Percentiles rank a stretch among this genome's conserved stretches.
phyloP scores from a whole-genome alignment of 371 early-diverging fungal genomes.

The Mortierella sp. region DNA sequence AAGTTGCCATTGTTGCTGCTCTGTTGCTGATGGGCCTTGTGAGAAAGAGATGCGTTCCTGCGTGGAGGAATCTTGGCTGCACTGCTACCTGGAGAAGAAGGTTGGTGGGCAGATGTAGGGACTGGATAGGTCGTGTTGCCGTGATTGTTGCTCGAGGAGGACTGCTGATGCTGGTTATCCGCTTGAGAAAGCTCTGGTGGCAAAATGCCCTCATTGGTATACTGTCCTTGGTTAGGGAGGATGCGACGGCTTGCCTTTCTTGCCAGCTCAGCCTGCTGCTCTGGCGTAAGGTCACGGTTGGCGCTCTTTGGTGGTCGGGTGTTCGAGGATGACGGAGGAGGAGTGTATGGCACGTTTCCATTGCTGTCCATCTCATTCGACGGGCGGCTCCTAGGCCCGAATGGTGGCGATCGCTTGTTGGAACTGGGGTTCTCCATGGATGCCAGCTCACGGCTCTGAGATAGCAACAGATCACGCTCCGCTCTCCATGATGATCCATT shows the following conservation, averaged over 20 bases:
- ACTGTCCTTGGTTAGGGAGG: conserved; percentile 48
- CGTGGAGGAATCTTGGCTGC: conserved; percentile 7
- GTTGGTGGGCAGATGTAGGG: conserved; percentile 1
- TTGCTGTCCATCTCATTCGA: conserved; percentile 29
- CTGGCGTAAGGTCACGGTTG: conserved; percentile 32
- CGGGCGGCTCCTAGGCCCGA: conserved; percentile 21
- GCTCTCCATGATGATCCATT: conserved; percentile 46
- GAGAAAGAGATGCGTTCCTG: conserved; percentile 37
- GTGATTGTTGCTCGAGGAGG: neutral
- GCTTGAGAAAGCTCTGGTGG: conserved; percentile 22
- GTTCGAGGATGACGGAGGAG: conserved; percentile 33
- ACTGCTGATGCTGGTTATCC: conserved; percentile 3
- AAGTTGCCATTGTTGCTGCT: conserved; percentile 11
- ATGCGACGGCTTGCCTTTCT: conserved; percentile 50
- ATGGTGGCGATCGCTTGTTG: conserved; percentile 33
- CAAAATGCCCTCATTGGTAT: conserved; percentile 42
- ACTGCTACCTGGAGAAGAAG: conserved; percentile 1
- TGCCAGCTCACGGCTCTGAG: conserved; percentile 22
- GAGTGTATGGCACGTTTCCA: conserved; percentile 41
- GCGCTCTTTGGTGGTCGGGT: conserved; percentile 29
- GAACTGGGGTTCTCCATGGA: neutral
- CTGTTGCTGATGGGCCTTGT: conserved; percentile 21
- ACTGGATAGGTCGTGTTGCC: conserved; percentile 3
- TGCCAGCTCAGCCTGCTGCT: conserved; percentile 49
- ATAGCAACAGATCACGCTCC: conserved; percentile 38